A percentile compares a stretch with the other conserved stretches of the same genome.
These are phyloP conservation scores for Leavenworthia alabamica DNA, from an alignment of 345 rosid species.

Conservation along the genomic window DNA sequence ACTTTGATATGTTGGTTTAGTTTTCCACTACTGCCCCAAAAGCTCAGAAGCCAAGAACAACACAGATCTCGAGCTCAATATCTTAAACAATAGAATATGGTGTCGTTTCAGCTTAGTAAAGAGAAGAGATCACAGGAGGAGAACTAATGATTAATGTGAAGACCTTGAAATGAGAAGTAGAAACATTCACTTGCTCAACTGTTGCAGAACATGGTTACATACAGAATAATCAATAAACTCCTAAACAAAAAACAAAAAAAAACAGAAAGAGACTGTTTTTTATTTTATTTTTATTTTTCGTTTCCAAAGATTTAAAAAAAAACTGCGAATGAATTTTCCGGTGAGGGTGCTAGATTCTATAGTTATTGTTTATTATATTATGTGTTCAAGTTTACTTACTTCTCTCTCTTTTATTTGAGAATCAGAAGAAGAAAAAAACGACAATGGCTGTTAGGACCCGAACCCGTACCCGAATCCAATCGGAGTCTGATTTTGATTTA, in stretches of 20 bases:
- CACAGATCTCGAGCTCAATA: constrained; percentile 30
- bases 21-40: constrained; percentile 20
- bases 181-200: constrained; percentile 34
- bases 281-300: too few species aligned
- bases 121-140: constrained; percentile 36
- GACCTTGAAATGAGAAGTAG: too few species aligned
- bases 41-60: constrained; percentile 27
- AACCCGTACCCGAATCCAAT: too few species aligned
- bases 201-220: constrained; percentile 29
- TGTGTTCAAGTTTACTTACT: background rate
- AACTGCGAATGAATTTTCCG: constrained; percentile 24
- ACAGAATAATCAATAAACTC: constrained; percentile 5
- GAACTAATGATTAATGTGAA: constrained; percentile 9
- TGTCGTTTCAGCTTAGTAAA: too few species aligned
- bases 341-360: constrained; percentile 6
- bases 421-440: constrained; percentile 19
- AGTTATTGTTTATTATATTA: too few species aligned
- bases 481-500: constrained; percentile 11
- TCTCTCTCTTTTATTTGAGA: constrained; percentile 30
- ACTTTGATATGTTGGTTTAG: constrained; percentile 3
- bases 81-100: constrained; percentile 26
- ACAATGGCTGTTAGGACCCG: constrained; percentile 34
- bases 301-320: background rate
- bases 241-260: background rate
- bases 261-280: constrained; percentile 27